Evolutionary conservation across 2,329 filamentous ascomycete genomes (phyloP).

Genomic region (Claviceps sp.): DNA sequence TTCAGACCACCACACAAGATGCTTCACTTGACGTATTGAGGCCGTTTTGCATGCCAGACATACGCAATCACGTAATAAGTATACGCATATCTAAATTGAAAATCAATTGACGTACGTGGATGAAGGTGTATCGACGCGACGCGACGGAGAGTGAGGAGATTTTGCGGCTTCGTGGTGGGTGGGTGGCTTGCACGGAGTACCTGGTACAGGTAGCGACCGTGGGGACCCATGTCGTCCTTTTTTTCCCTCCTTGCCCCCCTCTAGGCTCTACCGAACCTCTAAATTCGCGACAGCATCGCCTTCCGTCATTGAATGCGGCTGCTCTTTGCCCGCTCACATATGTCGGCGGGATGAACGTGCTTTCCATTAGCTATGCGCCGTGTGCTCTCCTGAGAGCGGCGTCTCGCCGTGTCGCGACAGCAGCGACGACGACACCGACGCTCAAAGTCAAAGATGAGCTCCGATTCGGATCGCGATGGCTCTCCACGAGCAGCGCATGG

Average conservation of each 20-base stretch:
- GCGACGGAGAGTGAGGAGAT: too few species aligned
- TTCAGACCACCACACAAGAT: too few species aligned
- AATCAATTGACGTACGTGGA: too few species aligned
- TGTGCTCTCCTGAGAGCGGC: slow-evolving; percentile 17
- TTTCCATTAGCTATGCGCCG: slow-evolving; percentile 13
- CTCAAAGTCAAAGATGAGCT: neutral
- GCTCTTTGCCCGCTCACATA: neutral
- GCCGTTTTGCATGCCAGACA: too few species aligned
- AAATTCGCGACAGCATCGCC: neutral
- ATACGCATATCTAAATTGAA: too few species aligned
- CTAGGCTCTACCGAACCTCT: too few species aligned
- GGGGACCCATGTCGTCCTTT: neutral
- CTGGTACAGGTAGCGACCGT: neutral
- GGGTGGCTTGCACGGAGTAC: too few species aligned
- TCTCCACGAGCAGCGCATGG: slow-evolving; percentile 5
- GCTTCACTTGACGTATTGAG: too few species aligned
- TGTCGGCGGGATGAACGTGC: slow-evolving; percentile 8
- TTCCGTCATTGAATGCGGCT: neutral
- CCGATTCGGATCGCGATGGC: slow-evolving; percentile 5
- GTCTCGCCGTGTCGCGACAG: slow-evolving; percentile 11
- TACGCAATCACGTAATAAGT: too few species aligned
- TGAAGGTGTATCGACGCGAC: too few species aligned
- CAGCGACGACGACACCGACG: neutral
- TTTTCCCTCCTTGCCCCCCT: neutral
- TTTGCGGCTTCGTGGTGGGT: too few species aligned